Evolutionary conservation across 148 eudicot genomes (phyloP).

Genomic region (Beta vulgaris): DNA sequence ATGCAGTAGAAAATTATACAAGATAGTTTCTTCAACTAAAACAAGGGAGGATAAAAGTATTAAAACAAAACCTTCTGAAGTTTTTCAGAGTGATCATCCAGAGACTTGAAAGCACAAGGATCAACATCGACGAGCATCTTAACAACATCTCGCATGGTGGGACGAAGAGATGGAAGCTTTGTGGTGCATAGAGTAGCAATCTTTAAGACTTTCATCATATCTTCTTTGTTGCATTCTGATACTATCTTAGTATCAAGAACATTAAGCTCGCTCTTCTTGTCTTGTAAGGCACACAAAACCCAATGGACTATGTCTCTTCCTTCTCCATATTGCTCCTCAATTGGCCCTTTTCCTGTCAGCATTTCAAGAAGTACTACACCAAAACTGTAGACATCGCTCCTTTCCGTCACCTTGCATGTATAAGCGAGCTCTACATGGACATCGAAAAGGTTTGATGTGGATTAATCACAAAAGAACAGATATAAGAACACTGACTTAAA

Average conservation of each 20-base stretch:
- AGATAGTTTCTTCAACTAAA: neutral
- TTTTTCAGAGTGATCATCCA: conserved; percentile 8
- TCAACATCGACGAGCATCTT: conserved; percentile 80
- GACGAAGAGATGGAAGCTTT: conserved; percentile 70
- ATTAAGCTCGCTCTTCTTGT: conserved; percentile 1
- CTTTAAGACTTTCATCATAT: conserved; percentile 46
- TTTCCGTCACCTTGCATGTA: conserved; percentile 65
- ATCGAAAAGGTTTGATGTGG: neutral
- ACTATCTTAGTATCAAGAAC: conserved; percentile 30
- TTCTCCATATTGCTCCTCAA: conserved; percentile 72
- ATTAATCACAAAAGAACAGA: neutral
- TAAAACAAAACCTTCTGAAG: neutral
- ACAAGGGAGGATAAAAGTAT: neutral
- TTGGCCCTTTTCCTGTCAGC: conserved; percentile 63
- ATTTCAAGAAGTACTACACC: conserved; percentile 87
- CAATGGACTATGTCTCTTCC: conserved; percentile 76
- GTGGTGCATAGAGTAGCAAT: conserved; percentile 64
- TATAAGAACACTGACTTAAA: neutral
- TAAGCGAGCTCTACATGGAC: conserved; percentile 65
- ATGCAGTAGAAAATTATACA: neutral
- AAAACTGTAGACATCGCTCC: conserved; percentile 81
- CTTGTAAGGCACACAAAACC: conserved; percentile 43
- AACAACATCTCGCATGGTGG: conserved; percentile 82
- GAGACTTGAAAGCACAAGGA: conserved; percentile 28
- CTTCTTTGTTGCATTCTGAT: conserved; percentile 10